phyloP scores from a whole-genome alignment of 768 basidiomycete species.

The Crassisporium funariophilum region DNA sequence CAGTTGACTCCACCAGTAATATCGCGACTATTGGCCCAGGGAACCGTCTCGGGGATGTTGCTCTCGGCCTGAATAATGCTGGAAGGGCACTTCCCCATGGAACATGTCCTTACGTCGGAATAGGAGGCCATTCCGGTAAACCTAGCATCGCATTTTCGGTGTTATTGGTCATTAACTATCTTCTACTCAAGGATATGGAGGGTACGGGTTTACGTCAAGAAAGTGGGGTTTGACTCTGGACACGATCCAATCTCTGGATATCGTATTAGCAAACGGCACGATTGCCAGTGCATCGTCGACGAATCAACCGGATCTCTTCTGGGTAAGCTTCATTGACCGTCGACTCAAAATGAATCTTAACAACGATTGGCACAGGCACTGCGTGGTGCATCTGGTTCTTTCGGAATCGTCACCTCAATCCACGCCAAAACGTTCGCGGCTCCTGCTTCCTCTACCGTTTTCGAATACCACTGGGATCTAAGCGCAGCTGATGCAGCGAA shows the following conservation, averaged over 20 bases:
- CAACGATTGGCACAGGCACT: constrained; percentile 31
- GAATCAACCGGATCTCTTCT: constrained; percentile 45
- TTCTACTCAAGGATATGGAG: constrained; percentile 30
- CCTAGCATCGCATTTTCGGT: no score
- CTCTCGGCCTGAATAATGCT: constrained; percentile 34
- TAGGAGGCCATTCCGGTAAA: constrained; percentile 47
- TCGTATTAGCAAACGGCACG: constrained; percentile 37
- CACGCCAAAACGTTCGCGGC: constrained; percentile 36
- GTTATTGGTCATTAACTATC: no score
- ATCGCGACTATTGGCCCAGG: constrained; percentile 41
- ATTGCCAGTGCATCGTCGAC: constrained; percentile 31
- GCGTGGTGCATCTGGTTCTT: constrained; percentile 40
- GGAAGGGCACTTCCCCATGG: constrained; percentile 45
- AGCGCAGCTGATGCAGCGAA: constrained; percentile 30
- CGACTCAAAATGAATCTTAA: not conserved
- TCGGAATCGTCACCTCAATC: constrained; percentile 41
- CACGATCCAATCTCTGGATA: constrained; percentile 28
- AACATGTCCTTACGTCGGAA: constrained; percentile 46
- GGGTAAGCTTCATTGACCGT: constrained; percentile 31
- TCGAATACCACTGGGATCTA: constrained; percentile 41
- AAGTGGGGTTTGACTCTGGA: constrained; percentile 42
- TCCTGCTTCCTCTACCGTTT: constrained; percentile 36
- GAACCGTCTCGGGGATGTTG: constrained; percentile 40
- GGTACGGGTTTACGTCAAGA: constrained; percentile 36
- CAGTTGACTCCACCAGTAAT: constrained; percentile 28